Percentiles rank a stretch among this genome's conserved stretches.
Evolutionary conservation across 2,329 filamentous ascomycete genomes (phyloP).

Genomic region (Hymenoscyphus linearis): DNA sequence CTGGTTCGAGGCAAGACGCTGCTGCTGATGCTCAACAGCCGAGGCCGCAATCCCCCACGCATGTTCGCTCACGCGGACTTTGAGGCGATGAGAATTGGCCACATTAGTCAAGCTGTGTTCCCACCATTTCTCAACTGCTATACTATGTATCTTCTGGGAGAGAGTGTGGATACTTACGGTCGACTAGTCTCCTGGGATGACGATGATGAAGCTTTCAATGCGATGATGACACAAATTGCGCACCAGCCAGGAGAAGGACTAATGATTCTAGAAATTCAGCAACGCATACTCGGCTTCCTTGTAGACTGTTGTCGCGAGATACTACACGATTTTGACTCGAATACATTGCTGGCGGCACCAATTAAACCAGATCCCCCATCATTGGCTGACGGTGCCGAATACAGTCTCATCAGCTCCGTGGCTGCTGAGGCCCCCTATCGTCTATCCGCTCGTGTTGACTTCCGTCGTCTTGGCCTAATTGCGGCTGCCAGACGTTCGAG

Average conservation of each 20-base stretch:
- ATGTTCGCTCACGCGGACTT: conserved; percentile 44
- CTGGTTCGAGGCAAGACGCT: conserved; percentile 40
- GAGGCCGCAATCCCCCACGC: conserved; percentile 42
- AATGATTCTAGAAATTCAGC: conserved; percentile 16
- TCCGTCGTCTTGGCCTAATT: neutral
- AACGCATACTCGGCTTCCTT: conserved; percentile 34
- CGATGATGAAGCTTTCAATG: conserved; percentile 34
- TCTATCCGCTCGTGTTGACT: conserved; percentile 41
- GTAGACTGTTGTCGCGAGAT: neutral
- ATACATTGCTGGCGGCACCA: conserved; percentile 30
- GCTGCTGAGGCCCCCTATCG: conserved; percentile 49
- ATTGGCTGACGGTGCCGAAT: conserved; percentile 31
- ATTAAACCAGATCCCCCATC: conserved; percentile 37
- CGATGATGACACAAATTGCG: conserved; percentile 25
- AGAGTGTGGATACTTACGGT: conserved; percentile 34
- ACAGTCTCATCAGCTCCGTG: conserved; percentile 37
- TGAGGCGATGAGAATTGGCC: conserved; percentile 32
- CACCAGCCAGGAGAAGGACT: neutral
- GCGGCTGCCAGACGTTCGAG: conserved; percentile 9
- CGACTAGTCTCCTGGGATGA: conserved; percentile 25
- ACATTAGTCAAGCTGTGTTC: conserved; percentile 20
- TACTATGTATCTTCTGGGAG: conserved; percentile 33
- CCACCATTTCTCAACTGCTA: conserved; percentile 30
- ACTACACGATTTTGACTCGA: conserved; percentile 27
- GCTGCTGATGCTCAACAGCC: conserved; percentile 46